Evolutionary conservation across 1,284 basidiomycete genomes (phyloP), one percentile per base, ranked within the genome.

Genomic region (Boletus mariae): DNA sequence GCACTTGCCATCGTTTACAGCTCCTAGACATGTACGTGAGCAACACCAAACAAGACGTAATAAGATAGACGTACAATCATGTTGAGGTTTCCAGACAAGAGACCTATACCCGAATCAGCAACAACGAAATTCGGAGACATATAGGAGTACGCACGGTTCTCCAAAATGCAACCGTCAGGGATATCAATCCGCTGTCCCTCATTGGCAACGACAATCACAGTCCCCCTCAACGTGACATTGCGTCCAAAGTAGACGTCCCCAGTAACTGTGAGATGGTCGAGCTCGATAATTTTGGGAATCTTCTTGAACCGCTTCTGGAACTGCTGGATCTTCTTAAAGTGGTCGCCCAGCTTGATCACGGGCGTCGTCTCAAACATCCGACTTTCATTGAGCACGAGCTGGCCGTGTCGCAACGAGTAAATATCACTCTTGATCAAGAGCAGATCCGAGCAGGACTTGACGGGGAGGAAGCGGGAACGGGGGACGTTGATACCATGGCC

Each of bases 271-370:
- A 98, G 79, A 73, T 98, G 95, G 75, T 98, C 96, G 53, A 98
- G 81, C 72, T 97, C 95, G 59, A 92, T 77, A 61, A 96, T 92
- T 72, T 89, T 89, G 48, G 96, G 95, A 63, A 98, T 96, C 73
- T 89, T 92, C 84, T 95, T 97, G 87, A 96, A 96, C 46, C 94
- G 83, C 75, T 94, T 95, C 78, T 98, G 93, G 83, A 98, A 98
- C 71, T 94, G 87, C 64, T 92, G 89, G 53, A 98, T 97, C 81
- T 91, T 90, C 78, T 90, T 90, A 75, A 90, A 92, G 70, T 91
- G 88, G 70, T 96, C 93, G 49, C 95, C 94, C 43, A 98, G 84
- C 80, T 98, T 98, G 80, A 99, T 93, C 53, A 98, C 96, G 25
- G 97, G 96, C 3, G 94, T 98, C 43, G 89, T 93, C 71, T 86